Percentiles rank a stretch among this genome's conserved stretches.
Conservation (phyloP, 2,329 filamentous ascomycete genomes). For the Penicillium sp. region DNA sequence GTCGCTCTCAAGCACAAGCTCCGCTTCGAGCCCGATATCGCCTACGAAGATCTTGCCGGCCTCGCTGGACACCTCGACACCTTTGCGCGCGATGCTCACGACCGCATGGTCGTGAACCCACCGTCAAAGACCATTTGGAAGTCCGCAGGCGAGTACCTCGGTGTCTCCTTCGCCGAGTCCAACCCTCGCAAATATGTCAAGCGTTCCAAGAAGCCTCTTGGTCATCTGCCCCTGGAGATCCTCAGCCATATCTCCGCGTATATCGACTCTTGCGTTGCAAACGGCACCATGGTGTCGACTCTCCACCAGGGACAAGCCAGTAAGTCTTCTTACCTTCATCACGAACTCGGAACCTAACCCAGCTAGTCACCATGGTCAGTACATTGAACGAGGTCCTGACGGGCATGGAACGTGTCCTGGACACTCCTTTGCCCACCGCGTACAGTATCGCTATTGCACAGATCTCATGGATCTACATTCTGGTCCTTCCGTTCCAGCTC, state of each 20-base stretch:
- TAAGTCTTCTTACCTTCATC: conserved; percentile 19
- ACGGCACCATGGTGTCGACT: conserved; percentile 38
- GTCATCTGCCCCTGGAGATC: conserved; percentile 82
- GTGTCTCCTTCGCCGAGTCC: conserved; percentile 72
- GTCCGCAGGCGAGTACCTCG: conserved; percentile 69
- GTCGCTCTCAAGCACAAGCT: conserved; percentile 78
- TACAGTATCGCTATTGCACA: conserved; percentile 84
- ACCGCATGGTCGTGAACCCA: conserved; percentile 39
- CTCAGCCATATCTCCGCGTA: conserved; percentile 71
- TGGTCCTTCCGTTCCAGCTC: conserved; percentile 81
- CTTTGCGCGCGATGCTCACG: conserved; percentile 65
- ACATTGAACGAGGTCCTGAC: conserved; percentile 72
- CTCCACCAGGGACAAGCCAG: conserved; percentile 42
- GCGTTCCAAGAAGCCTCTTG: conserved; percentile 69
- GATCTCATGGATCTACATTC: conserved; percentile 82
- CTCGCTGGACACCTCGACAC: conserved; percentile 74
- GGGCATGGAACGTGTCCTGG: conserved; percentile 75
- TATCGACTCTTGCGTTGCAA: conserved; percentile 60
- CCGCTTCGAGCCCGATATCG: conserved; percentile 78
- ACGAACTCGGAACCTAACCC: conserved; percentile 6
- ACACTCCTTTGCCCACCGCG: conserved; percentile 78
- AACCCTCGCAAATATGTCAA: conserved; percentile 81
- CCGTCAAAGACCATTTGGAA: conserved; percentile 60
- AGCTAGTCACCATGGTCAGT: conserved; percentile 59
- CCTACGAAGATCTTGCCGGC: conserved; percentile 72